Evolutionary conservation across 352 stramenopile genomes (phyloP).

Genomic region (Pythium apleroticum): DNA sequence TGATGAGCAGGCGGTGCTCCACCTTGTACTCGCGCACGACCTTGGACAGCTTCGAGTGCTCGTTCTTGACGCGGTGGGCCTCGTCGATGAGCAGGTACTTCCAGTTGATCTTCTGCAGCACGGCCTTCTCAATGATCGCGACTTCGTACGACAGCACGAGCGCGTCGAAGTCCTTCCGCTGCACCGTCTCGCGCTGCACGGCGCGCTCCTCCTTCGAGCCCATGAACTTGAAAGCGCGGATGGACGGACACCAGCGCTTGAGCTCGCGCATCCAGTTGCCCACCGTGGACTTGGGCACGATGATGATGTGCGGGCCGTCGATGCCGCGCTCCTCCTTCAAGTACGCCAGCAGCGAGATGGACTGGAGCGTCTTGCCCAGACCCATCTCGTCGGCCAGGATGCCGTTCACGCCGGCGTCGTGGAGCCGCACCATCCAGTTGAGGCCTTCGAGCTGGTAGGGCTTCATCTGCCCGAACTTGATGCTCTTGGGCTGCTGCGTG

Average conservation of each 20-base stretch:
- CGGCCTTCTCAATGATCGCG: conserved; percentile 93
- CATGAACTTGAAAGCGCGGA: conserved; percentile 96
- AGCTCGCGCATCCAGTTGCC: conserved; percentile 99
- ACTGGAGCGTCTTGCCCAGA: conserved; percentile 97
- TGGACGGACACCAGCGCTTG: conserved; percentile 94
- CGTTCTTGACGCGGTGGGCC: conserved; percentile 98
- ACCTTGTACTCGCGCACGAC: conserved; percentile 91
- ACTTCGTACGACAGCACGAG: conserved; percentile 93
- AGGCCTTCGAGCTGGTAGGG: conserved; percentile 86
- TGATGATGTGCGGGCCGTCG: conserved; percentile 97
- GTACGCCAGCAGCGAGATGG: conserved; percentile 96
- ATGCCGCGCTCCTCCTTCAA: conserved; percentile 93
- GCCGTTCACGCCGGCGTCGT: conserved; percentile 87
- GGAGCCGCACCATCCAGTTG: conserved; percentile 93
- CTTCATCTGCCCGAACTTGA: conserved; percentile 89
- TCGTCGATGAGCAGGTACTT: conserved; percentile 99
- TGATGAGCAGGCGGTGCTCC: conserved; percentile 95
- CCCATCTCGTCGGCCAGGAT: conserved; percentile 89
- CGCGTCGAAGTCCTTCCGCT: conserved; percentile 89
- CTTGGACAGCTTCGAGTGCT: conserved; percentile 87
- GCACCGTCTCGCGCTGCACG: conserved; percentile 86
- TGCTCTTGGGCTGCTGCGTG: conserved; percentile 77
- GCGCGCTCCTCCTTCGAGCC: conserved; percentile 93
- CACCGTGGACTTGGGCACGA: conserved; percentile 97
- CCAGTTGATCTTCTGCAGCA: conserved; percentile 95